phyloP scores from a whole-genome alignment of 2,329 filamentous ascomycete species.

The Coniella vitis region DNA sequence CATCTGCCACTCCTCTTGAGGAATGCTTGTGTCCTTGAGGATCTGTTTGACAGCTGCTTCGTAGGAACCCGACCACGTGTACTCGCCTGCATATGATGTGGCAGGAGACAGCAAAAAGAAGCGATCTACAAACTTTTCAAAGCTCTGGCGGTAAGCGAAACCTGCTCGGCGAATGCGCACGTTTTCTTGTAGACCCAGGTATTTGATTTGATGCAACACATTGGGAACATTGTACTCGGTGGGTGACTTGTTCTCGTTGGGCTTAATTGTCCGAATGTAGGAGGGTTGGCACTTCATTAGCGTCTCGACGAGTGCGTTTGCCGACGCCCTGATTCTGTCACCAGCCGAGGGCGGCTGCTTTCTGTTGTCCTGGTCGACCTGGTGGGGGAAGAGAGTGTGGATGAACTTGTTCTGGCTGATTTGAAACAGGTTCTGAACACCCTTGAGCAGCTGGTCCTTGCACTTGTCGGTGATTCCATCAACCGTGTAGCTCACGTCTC shows the following conservation, averaged over 20 bases:
- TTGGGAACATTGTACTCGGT: slow-evolving; percentile 88
- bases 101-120: slow-evolving; percentile 94
- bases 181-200: slow-evolving; percentile 98
- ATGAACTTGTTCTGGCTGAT: slow-evolving; percentile 80
- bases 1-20: slow-evolving; percentile 92
- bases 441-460: slow-evolving; percentile 95
- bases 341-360: slow-evolving; percentile 89
- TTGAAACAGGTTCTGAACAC: slow-evolving; percentile 79
- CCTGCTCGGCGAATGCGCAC: slow-evolving; percentile 93
- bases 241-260: slow-evolving; percentile 96
- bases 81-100: slow-evolving; percentile 93
- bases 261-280: slow-evolving; percentile 98
- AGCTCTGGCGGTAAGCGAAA: slow-evolving; percentile 94
- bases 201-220: slow-evolving; percentile 97
- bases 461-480: slow-evolving; percentile 99
- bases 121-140: slow-evolving; percentile 95
- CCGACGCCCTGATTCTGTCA: slow-evolving; percentile 91
- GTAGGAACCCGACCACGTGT: slow-evolving; percentile 87
- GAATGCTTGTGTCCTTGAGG: slow-evolving; percentile 92
- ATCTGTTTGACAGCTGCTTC: slow-evolving; percentile 88
- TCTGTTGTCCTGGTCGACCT: slow-evolving; percentile 93
- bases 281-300: slow-evolving; percentile 96
- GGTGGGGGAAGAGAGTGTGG: slow-evolving; percentile 81
- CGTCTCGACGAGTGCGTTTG: slow-evolving; percentile 89
- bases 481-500: slow-evolving; percentile 89